Percentiles rank a stretch among this genome's conserved stretches.
Evolutionary conservation across 1,284 basidiomycete genomes (phyloP).

Genomic region (Vanrija humicola): DNA sequence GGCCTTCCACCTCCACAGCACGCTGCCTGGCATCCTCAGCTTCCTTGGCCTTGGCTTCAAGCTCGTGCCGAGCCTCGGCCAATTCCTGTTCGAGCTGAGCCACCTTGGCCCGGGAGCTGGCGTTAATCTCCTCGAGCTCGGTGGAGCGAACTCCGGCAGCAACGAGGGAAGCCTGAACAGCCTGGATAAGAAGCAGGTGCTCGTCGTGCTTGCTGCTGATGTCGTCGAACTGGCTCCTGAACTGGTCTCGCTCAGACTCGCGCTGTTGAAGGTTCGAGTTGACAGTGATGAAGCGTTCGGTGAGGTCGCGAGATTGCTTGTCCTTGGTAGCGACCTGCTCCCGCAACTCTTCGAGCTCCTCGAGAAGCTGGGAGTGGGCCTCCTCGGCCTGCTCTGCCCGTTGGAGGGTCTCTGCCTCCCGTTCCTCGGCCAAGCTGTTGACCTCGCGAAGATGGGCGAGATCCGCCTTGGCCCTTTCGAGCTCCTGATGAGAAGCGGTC

Average conservation of each 20-base stretch:
- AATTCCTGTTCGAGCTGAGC: conserved; percentile 67
- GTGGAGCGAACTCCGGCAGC: conserved; percentile 62
- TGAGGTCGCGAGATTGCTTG: conserved; percentile 68
- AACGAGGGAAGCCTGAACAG: conserved; percentile 72
- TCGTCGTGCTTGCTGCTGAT: conserved; percentile 67
- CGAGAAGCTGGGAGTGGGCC: conserved; percentile 64
- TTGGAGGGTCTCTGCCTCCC: conserved; percentile 72
- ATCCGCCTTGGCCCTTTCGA: conserved; percentile 69
- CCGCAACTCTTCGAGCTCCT: conserved; percentile 71
- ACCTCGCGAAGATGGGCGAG: conserved; percentile 58
- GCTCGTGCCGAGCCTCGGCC: conserved; percentile 68
- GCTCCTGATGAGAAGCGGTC: conserved; percentile 55
- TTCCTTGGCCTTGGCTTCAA: conserved; percentile 69
- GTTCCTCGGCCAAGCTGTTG: conserved; percentile 72
- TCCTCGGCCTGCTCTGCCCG: conserved; percentile 81
- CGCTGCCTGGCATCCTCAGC: conserved; percentile 63
- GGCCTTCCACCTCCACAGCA: conserved; percentile 71
- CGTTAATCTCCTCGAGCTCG: conserved; percentile 74
- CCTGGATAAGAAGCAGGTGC: conserved; percentile 79
- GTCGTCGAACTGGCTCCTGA: conserved; percentile 68
- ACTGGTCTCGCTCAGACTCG: conserved; percentile 69
- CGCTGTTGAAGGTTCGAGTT: conserved; percentile 71
- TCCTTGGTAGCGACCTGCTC: conserved; percentile 64
- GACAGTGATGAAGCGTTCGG: conserved; percentile 69
- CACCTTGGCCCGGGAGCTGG: conserved; percentile 64